These are phyloP conservation scores for Acacia melanoxylon DNA, from an alignment of 306 rosid genomes.

Conservation along the genomic window DNA sequence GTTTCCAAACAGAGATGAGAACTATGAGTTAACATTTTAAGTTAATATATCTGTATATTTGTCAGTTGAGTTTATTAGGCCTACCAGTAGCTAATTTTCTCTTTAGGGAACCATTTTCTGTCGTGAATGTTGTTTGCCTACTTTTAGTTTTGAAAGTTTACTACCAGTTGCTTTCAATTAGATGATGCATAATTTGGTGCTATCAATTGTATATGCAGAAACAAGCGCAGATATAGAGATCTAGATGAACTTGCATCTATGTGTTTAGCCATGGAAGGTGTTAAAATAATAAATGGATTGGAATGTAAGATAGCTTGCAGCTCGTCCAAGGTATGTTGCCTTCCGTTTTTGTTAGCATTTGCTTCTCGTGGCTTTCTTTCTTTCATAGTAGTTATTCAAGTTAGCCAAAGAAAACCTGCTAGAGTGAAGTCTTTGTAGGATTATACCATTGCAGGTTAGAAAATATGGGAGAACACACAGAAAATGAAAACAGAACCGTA, in stretches of 20 bases:
- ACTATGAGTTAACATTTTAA: not conserved
- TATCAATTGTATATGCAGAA: conserved; percentile 50
- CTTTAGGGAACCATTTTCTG: conserved; percentile 1
- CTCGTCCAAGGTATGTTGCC: conserved; percentile 78
- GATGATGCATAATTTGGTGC: conserved; percentile 28
- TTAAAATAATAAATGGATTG: conserved; percentile 74
- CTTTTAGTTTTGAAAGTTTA: conserved; percentile 16
- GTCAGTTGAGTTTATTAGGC: not conserved
- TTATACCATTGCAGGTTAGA: not conserved
- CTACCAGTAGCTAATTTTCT: not conserved
- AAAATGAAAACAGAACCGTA: not conserved
- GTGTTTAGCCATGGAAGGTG: conserved; percentile 73
- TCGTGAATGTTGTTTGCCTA: conserved; percentile 11
- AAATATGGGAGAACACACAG: not conserved
- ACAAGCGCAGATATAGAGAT: conserved; percentile 53
- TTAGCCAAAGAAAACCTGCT: not conserved
- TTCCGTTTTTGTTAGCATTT: conserved; percentile 6
- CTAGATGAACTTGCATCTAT: conserved; percentile 70
- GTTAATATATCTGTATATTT: not conserved
- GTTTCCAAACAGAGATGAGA: not conserved
- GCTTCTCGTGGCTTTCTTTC: conserved; percentile 8
- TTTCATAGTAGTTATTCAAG: not conserved
- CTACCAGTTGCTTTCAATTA: conserved; percentile 17
- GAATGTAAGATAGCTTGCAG: conserved; percentile 96
- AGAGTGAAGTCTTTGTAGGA: not conserved